Base-by-base conservation (phyloP, 1,284 basidiomycete species). In the Cronartium ribicola region DNA sequence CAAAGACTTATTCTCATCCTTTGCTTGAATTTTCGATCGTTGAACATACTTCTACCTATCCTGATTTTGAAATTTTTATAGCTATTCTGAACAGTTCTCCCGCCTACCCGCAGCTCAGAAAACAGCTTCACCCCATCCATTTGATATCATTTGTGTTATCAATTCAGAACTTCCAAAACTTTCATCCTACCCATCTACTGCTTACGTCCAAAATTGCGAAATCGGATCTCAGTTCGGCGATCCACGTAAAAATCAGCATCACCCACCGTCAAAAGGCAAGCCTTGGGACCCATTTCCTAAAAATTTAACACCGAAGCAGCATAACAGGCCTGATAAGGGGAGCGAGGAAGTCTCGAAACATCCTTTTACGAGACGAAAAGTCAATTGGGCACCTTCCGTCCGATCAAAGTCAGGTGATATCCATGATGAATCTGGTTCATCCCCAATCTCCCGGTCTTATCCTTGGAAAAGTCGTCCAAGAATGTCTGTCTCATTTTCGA, bases 361-460 rank as follows among this genome's bases (percentile, higher is more conserved):
- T 14, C 29, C 29, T 29, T 51, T 14, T 51, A 14, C 48, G 11
- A 44, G 48, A 46, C 59, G 67, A 4, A 62, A 70, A 48, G 67
- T 70, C 59, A 70, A 70, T 63, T 70, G 67, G 67, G 67, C 67
- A 14, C 55, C 67, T 60, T 70, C 67, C 40, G 67, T 70, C n/a
- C 57, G 60, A 46, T 70, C 67, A 6, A 17, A 51, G 17, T 51
- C 48, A 20, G 63, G 46, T 44, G 62, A 70, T 37, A 57, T n/a
- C 41, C 59, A 10, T 11, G 20, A 44, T 55, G 67, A 70, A 37
- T 37, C 67, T 20, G 59, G 60, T 67, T 29, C 29, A 29, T 29
- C 48, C 3, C 10, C 48, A 51, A 51, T 51, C 5, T 51, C 48
- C 22, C 48, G 22, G 22, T 20, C 48, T 51, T 13, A 6, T 51